Evolutionary conservation across 164 flowering plant genomes (phyloP).

Genomic region (Nymphaea thermarum): DNA sequence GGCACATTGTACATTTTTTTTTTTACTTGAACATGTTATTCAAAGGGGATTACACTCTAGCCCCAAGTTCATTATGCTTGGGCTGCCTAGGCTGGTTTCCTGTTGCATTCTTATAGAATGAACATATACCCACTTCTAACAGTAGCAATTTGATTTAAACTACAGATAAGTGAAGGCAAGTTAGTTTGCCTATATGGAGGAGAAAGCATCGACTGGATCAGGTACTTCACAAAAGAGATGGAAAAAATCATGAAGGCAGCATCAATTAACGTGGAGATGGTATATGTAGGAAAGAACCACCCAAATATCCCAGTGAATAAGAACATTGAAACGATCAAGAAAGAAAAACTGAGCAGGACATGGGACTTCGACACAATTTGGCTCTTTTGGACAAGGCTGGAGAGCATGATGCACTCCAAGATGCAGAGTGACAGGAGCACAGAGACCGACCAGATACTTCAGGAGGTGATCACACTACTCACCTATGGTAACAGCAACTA

Average conservation of each 20-base stretch:
- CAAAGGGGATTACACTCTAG: too few species aligned
- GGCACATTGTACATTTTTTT: too few species aligned
- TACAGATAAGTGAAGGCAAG: slow-evolving; percentile 58
- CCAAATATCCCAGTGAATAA: slow-evolving; percentile 15
- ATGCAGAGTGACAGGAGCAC: slow-evolving; percentile 9
- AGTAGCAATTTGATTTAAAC: neutral
- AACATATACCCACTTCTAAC: neutral
- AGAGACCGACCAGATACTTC: slow-evolving; percentile 10
- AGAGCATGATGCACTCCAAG: slow-evolving; percentile 45
- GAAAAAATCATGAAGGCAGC: slow-evolving; percentile 16
- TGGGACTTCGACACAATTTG: slow-evolving; percentile 21
- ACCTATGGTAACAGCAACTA: slow-evolving; percentile 10
- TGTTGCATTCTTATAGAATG: neutral
- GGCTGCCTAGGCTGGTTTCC: too few species aligned
- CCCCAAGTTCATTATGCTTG: too few species aligned
- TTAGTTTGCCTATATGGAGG: slow-evolving; percentile 63
- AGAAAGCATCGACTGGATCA: slow-evolving; percentile 44
- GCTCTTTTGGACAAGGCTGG: slow-evolving; percentile 59
- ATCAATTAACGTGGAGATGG: slow-evolving; percentile 36
- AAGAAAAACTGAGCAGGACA: slow-evolving; percentile 17
- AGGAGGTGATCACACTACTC: slow-evolving; percentile 33
- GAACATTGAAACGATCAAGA: slow-evolving; percentile 19
- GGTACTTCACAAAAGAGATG: slow-evolving; percentile 28
- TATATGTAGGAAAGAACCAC: slow-evolving; percentile 16
- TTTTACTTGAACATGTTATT: too few species aligned